Evolutionary conservation across 2,329 filamentous ascomycete genomes (phyloP), one percentile per base, ranked within the genome.

Genomic region (Colletotrichum sp.): DNA sequence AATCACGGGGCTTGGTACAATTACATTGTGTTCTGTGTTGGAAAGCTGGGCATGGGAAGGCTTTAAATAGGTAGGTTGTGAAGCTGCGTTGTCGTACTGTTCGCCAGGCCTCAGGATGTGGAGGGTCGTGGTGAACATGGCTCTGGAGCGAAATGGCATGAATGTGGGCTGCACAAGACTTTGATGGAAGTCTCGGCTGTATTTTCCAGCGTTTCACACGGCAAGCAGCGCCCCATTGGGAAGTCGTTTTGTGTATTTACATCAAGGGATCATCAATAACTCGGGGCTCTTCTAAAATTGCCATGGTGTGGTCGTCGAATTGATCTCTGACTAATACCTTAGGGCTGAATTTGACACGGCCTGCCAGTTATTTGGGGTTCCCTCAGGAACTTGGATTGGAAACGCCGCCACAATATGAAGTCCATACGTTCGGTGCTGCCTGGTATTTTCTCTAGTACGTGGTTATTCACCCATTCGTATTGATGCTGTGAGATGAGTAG

Each of bases 41-140:
- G 18, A n/a, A 5, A 1, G n/a, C 0, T 43, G 0, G 9, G 9
- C 18, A n/a, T 43, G 9, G 4, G 18, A 18, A 18, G 0, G 3
- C 38, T 43, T 43, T 12, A 12, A 6, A n/a, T n/a, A 43, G 18
- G 0, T n/a, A 43, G 18, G 0, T n/a, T 4, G 18, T 2, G 1
- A 43, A 10, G 38, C 18, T 43, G 18, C 9, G 38, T 43, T 43
- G 5, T 18, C 38, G n/a, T 43, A 10, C 0, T 43, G 4, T 0
- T 43, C 38, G 4, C 18, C 5, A 43, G 2, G 16, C 16, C 16
- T n/a, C 1, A 1, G 3, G 38, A 4, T 10, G 38, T 10, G 18
- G 0, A 6, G 36, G 16, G 1, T 43, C 18, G 38, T 3, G 8
- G 38, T 43, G 38, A n/a, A n/a, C 1, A 38, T 4, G 0, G 18